Evolutionary conservation across 2,329 filamentous ascomycete genomes (phyloP).

Genomic region (Calonectria crousiana): DNA sequence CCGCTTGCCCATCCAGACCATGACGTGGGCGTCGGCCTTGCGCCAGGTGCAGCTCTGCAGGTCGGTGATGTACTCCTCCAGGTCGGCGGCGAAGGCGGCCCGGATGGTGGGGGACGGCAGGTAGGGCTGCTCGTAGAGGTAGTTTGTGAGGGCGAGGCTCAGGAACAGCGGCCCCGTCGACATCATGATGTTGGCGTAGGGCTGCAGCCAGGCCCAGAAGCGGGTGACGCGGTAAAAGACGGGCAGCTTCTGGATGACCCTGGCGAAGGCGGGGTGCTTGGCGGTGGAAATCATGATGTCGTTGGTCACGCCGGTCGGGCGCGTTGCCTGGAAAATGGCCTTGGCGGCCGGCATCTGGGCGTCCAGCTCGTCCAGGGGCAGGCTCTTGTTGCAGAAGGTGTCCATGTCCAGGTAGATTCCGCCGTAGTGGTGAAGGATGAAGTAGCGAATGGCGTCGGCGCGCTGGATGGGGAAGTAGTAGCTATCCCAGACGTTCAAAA

Average conservation of each 20-base stretch:
- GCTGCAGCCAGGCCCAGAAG: slow-evolving; percentile 72
- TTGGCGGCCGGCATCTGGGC: slow-evolving; percentile 27
- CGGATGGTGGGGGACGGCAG: slow-evolving; percentile 39
- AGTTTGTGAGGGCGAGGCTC: slow-evolving; percentile 80
- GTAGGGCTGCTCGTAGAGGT: slow-evolving; percentile 63
- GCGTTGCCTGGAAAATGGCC: slow-evolving; percentile 58
- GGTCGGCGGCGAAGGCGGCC: slow-evolving; percentile 36
- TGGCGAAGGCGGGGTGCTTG: slow-evolving; percentile 79
- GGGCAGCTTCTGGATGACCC: slow-evolving; percentile 74
- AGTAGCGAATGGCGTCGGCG: slow-evolving; percentile 80
- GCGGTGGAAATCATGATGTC: slow-evolving; percentile 82
- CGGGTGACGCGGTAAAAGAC: slow-evolving; percentile 67
- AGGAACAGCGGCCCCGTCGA: slow-evolving; percentile 82
- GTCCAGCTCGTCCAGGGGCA: slow-evolving; percentile 46
- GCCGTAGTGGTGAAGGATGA: slow-evolving; percentile 78
- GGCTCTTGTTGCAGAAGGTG: slow-evolving; percentile 45
- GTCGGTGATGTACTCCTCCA: slow-evolving; percentile 49
- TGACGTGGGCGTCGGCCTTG: slow-evolving; percentile 55
- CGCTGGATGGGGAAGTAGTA: slow-evolving; percentile 80
- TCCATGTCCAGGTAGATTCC: slow-evolving; percentile 77
- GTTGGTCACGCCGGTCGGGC: slow-evolving; percentile 83
- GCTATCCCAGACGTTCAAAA: slow-evolving; percentile 75
- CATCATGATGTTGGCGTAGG: slow-evolving; percentile 84
- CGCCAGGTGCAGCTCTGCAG: slow-evolving; percentile 58
- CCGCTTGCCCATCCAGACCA: slow-evolving; percentile 59